Base-by-base conservation (phyloP, 345 rosid genomes). In the Hypericum perforatum region DNA sequence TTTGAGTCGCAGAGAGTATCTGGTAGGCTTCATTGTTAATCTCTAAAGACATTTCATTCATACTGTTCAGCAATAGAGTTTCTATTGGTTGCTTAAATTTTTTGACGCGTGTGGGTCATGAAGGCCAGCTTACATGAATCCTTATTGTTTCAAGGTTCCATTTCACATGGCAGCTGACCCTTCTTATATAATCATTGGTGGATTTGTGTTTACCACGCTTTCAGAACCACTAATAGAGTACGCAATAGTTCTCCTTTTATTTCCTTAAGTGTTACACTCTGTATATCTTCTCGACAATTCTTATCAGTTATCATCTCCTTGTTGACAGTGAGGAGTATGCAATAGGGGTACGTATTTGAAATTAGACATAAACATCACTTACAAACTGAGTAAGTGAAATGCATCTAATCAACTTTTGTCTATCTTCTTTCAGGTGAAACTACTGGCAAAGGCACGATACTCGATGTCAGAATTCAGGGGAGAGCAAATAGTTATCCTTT, bases 161-260 rank as follows among this genome's bases (percentile, higher is more conserved):
- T 88, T 77, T 70, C 94, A 92, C 64, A 68, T 88, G 32, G 94
- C 81, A 59, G 84, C 81, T 46, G 95, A 87, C 66, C 98, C 98
- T 64, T 88, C 96, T 53, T 88, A 88, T 73, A 66, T 88, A 32
- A 88, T 92, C 63, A 76, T 80, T 39, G 95, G 95, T 48, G 98
- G 98, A 64, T 73, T 92, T 82, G 95, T 92, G 74, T 92, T 92
- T 82, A 88, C 96, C 36, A 95, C 92, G 3, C 96, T 92, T 59
- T 85, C 95, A 11, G 95, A 88, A 70, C 98, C 98, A 47, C 76
- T 92, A 63, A 92, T 92, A 76, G 94, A 88, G 96, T 88, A 82
- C 54, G 86, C 42, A 48, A 45, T 39, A 41, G 38, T 43, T 71
- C 58, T 60, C 43, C 45, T 22, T 22, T 22, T 22, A 22, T 22